Conservation (phyloP, 148 eudicot species). For the Nepenthes gracilis region DNA sequence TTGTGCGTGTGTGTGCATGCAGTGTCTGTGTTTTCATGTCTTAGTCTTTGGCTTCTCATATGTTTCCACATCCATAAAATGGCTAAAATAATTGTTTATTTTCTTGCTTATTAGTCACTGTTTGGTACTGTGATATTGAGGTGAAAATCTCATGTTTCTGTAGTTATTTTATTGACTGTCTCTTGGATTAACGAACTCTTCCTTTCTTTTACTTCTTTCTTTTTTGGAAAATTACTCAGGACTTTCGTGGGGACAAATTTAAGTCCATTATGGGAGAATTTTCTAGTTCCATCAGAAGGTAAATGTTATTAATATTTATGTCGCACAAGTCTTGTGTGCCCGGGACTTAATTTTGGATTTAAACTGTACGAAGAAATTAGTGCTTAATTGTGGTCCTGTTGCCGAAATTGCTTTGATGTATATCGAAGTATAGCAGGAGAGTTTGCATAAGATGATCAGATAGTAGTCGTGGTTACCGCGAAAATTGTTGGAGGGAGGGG, state of each 20-base stretch:
- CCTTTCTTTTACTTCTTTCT: not conserved
- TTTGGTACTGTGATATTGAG: too few species aligned
- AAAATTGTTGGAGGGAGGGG: too few species aligned
- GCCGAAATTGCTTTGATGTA: too few species aligned
- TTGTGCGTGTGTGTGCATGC: constrained; percentile 1
- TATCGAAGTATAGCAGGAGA: not conserved
- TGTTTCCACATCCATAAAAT: too few species aligned
- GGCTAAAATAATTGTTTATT: too few species aligned
- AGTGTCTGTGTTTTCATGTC: not conserved
- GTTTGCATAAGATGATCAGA: too few species aligned
- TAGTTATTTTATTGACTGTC: too few species aligned
- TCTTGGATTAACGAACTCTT: not conserved
- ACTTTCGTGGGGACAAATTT: constrained; percentile 88
- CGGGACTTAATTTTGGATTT: not conserved
- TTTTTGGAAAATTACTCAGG: constrained; percentile 31
- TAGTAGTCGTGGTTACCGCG: not conserved
- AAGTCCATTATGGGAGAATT: constrained; percentile 81
- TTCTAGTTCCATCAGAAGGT: constrained; percentile 79
- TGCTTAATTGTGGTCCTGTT: not conserved
- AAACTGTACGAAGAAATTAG: not conserved
- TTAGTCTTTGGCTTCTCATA: too few species aligned
- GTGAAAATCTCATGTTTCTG: too few species aligned
- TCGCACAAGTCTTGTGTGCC: not conserved
- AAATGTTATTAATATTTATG: constrained; percentile 4
- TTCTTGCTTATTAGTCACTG: too few species aligned